phyloP scores from a whole-genome alignment of 2,329 filamentous ascomycete species.

The Venturia oleaginea region DNA sequence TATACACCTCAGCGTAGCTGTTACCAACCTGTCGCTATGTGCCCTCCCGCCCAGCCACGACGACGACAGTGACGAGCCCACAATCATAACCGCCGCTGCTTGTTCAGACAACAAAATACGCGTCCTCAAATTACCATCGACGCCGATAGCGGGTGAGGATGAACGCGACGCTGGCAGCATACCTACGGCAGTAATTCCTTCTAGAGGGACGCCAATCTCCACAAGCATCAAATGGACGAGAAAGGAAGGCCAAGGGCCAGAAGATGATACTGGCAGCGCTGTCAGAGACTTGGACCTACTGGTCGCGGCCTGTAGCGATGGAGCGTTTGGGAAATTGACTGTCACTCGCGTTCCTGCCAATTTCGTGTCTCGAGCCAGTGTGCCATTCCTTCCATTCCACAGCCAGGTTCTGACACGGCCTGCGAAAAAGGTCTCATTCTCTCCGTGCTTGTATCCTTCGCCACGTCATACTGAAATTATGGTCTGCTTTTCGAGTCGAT shows the following conservation, averaged over 20 bases:
- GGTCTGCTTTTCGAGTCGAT: constrained; percentile 45
- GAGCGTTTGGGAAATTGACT: constrained; percentile 32
- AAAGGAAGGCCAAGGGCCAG: constrained; percentile 19
- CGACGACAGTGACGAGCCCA: neutral
- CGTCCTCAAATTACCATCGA: constrained; percentile 13
- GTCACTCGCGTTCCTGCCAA: constrained; percentile 23
- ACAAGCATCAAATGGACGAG: constrained; percentile 24
- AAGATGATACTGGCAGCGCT: constrained; percentile 15
- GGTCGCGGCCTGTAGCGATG: constrained; percentile 32
- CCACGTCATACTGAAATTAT: constrained; percentile 46
- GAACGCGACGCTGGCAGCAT: constrained; percentile 36
- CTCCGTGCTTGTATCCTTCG: constrained; percentile 43
- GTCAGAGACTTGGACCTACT: constrained; percentile 27
- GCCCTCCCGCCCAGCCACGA: neutral
- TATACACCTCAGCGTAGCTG: neutral
- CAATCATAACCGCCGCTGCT: constrained; percentile 3
- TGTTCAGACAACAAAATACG: constrained; percentile 5
- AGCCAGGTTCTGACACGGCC: constrained; percentile 40
- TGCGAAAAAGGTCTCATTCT: constrained; percentile 45
- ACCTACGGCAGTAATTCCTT: constrained; percentile 36
- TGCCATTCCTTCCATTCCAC: constrained; percentile 39
- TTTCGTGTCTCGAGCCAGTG: constrained; percentile 27
- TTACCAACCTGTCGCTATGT: neutral
- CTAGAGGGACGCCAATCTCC: constrained; percentile 38
- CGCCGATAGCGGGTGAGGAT: neutral